Base-by-base conservation (phyloP, 1,284 basidiomycete genomes). In the Sanguinoderma infundibulare region DNA sequence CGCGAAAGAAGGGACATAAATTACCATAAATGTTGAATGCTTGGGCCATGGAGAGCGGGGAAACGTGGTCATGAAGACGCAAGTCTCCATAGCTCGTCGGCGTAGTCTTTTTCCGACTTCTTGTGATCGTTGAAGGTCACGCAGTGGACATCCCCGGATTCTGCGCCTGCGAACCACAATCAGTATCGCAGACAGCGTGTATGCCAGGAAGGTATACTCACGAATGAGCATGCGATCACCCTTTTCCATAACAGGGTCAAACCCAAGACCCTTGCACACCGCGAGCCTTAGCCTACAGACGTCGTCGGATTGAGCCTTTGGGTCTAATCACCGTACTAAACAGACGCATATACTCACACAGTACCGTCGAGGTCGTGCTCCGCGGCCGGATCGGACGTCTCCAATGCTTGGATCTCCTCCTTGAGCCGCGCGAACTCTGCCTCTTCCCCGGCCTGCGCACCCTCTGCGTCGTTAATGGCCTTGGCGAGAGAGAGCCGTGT, bases 311-410 rank as follows among this genome's bases (percentile, higher is more conserved):
- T 51, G 15, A 14, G 34, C n/a, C 34, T 22, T 4, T 36, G 10
- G 2, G 32, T 10, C n/a, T n/a, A n/a, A n/a, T n/a, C n/a, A n/a
- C n/a, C n/a, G 34, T 7, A 46, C n/a, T 30, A 24, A 26, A 4
- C 32, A 12, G 30, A 40, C 30, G 34, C 7, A 12, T 14, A 7
- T 22, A 80, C 89, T 73, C 74, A 92, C 91, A 82, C 78, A 55
- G 84, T 84, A 24, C 87, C 84, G 70, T 90, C 87, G 42, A 92
- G 73, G 54, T 90, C 85, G 65, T 91, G 89, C 63, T 91, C 89
- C 17, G 80, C 74, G 12, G 89, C 87, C 22, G 89, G 87, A 72
- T 93, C 91, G 55, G 83, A 86, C 55, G 82, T 79, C 69, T 93
- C 90, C 57, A 91, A 70, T 40, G 71, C 72, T 30, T 80, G 78